Base-by-base conservation (phyloP, 768 basidiomycete species). In the Pholiota molesta region DNA sequence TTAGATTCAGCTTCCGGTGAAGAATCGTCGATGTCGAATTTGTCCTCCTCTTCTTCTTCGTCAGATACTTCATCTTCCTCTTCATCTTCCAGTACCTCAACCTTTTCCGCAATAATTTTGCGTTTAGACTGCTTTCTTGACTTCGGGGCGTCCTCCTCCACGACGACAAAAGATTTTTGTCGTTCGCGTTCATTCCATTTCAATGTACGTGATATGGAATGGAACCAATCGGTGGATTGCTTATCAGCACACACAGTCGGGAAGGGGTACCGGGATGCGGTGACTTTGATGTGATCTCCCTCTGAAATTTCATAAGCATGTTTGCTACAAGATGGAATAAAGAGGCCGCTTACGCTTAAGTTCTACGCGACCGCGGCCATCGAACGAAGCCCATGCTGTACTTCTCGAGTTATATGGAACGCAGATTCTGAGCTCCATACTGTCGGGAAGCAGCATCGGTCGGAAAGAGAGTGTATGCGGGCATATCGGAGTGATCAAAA, bases 121-220 rank as follows among this genome's bases (percentile, higher is more conserved):
- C 31, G 53, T 39, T n/a, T 68, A 28, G n/a, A 23, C 8, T 44
- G 61, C 19, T 52, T 56, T 31, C 29, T 62, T 65, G 40, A 19
- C 67, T 84, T 84, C 16, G 77, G 69, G 0, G 89, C 86, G 33
- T 85, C 88, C 70, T 97, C 96, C 73, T 99, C 97, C 23, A 99
- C 94, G 19, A 99, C 93, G 45, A 99, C 97, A 67, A 99, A 99
- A 6, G 95, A 97, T 73, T 99, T 99, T 72, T 99, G 97, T 51
- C 97, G 87, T 76, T 99, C 95, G 23, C 97, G 88, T 75, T 99
- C 97, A 77, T 99, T 99, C 97, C 97, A 99, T 74, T 98, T 97
- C 53, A 99, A 81, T 9, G 97, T 99, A 23, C 97, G 86, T 37
- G 94, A 94, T 65, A 99, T 99, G 4, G 97, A 86, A 64, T 94